A percentile compares a stretch with the other conserved stretches of the same genome.
phyloP scores from a whole-genome alignment of 768 basidiomycete genomes.

The Daedalea quercina region DNA sequence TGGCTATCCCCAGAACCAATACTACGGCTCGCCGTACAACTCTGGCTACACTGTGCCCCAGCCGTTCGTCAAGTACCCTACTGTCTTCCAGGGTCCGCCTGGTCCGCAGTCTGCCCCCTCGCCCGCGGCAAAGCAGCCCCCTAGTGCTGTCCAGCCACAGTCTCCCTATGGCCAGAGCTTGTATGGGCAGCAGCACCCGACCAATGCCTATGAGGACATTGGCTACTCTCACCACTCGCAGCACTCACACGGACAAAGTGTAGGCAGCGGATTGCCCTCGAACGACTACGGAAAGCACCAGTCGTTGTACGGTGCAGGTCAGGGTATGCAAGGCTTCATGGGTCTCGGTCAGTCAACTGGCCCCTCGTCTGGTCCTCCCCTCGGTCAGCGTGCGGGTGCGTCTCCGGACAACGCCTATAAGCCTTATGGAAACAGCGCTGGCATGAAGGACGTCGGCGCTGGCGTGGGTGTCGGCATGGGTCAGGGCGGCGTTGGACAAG shows the following conservation, averaged over 20 bases:
- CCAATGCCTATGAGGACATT: conserved; percentile 43
- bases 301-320: conserved; percentile 40
- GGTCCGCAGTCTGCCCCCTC: conserved; percentile 60
- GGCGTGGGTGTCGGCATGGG: conserved; percentile 38
- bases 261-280: conserved; percentile 31
- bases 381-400: conserved; percentile 40
- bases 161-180: conserved; percentile 59
- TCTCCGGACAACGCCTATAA: conserved; percentile 76
- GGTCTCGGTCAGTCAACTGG: conserved; percentile 43
- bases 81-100: conserved; percentile 71
- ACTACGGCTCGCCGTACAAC: conserved; percentile 67
- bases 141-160: conserved; percentile 44
- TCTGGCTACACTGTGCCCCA: conserved; percentile 52
- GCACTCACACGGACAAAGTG: conserved; percentile 42
- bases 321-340: conserved; percentile 67
- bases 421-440: conserved; percentile 50
- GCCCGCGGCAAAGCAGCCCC: conserved; percentile 61
- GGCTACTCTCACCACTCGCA: conserved; percentile 49
- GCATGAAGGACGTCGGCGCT: conserved; percentile 51
- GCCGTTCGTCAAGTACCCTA: conserved; percentile 70
- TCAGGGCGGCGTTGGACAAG: conserved; percentile 29
- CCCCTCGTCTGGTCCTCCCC: conserved; percentile 39
- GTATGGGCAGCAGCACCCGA: conserved; percentile 58
- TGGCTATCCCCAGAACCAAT: conserved; percentile 72
- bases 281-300: conserved; percentile 40